Conservation (phyloP, 371 early-diverging fungal genomes). For the Mucor piriformis region DNA sequence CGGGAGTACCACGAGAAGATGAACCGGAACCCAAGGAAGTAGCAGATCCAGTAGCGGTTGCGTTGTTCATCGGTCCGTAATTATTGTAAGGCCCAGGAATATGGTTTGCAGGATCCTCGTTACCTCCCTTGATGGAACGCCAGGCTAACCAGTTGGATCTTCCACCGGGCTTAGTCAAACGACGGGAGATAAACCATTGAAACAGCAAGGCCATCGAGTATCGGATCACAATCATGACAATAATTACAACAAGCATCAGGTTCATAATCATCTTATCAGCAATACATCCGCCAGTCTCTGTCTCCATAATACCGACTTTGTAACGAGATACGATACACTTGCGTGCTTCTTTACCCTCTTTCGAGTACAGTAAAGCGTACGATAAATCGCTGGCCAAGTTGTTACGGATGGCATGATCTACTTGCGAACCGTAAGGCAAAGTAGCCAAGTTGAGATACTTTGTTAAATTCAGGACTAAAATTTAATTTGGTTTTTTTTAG, state of each 20-base stretch:
- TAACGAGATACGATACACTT: conserved; percentile 49
- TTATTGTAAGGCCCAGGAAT: conserved; percentile 50
- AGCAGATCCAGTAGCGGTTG: conserved; percentile 17
- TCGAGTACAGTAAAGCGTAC: conserved; percentile 39
- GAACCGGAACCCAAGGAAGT: conserved; percentile 26
- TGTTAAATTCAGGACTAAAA: conserved; percentile 41
- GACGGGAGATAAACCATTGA: conserved; percentile 58
- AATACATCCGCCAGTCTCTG: conserved; percentile 59
- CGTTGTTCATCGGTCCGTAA: conserved; percentile 37
- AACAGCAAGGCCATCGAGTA: conserved; percentile 67
- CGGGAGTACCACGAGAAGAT: conserved; percentile 31
- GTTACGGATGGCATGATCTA: conserved; percentile 30
- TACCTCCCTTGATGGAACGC: conserved; percentile 55
- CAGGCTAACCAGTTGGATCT: conserved; percentile 54
- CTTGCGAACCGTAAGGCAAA: conserved; percentile 20
- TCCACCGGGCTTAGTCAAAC: conserved; percentile 52
- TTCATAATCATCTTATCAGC: conserved; percentile 55
- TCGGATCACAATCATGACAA: conserved; percentile 48
- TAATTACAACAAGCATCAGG: conserved; percentile 48
- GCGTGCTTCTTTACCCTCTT: conserved; percentile 37
- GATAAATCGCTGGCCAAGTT: conserved; percentile 51
- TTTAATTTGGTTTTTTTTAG: background rate
- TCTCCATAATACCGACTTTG: conserved; percentile 54
- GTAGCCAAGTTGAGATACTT: conserved; percentile 17
- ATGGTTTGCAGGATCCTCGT: conserved; percentile 53